phyloP scores from a whole-genome alignment of 805 yeast genomes.

The Starmerella bombi region DNA sequence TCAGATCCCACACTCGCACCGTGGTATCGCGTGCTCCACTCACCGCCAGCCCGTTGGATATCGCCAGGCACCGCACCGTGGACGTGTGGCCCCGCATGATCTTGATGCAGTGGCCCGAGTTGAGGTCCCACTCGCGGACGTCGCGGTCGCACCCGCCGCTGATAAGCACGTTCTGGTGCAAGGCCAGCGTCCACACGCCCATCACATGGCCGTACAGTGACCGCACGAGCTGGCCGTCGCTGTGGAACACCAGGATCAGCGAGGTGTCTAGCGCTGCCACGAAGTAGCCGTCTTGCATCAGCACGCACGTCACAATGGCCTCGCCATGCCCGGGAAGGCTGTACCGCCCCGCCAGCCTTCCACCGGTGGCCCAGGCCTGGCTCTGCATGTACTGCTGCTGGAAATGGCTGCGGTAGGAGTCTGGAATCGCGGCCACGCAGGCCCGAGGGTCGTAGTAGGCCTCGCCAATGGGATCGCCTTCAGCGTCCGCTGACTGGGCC shows the following conservation, averaged over 20 bases:
- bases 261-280: slow-evolving; percentile 35
- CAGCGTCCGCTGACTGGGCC: slow-evolving; percentile 1
- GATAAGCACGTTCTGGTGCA: slow-evolving; percentile 80
- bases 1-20: slow-evolving; percentile 88
- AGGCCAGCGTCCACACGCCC: slow-evolving; percentile 94
- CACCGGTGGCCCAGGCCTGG: slow-evolving; percentile 32
- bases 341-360: slow-evolving; percentile 31
- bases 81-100: slow-evolving; percentile 83
- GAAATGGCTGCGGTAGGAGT: slow-evolving; percentile 30
- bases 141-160: slow-evolving; percentile 95
- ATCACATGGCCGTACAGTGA: slow-evolving; percentile 95
- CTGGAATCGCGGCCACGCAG: slow-evolving; percentile 24
- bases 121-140: slow-evolving; percentile 88
- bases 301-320: slow-evolving; percentile 32
- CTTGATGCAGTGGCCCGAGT: slow-evolving; percentile 71
- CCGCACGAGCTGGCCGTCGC: slow-evolving; percentile 39
- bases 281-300: slow-evolving; percentile 28
- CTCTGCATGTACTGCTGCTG: slow-evolving; percentile 31
- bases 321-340: slow-evolving; percentile 24
- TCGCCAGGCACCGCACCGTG: slow-evolving; percentile 76
- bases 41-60: slow-evolving; percentile 66
- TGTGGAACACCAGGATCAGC: slow-evolving; percentile 31
- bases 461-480: slow-evolving; percentile 13
- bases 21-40: slow-evolving; percentile 89
- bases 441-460: slow-evolving; percentile 28